A percentile compares a stretch with the other conserved stretches of the same genome.
Evolutionary conservation across 306 rosid species (phyloP).

Genomic region (Vigna mungo): DNA sequence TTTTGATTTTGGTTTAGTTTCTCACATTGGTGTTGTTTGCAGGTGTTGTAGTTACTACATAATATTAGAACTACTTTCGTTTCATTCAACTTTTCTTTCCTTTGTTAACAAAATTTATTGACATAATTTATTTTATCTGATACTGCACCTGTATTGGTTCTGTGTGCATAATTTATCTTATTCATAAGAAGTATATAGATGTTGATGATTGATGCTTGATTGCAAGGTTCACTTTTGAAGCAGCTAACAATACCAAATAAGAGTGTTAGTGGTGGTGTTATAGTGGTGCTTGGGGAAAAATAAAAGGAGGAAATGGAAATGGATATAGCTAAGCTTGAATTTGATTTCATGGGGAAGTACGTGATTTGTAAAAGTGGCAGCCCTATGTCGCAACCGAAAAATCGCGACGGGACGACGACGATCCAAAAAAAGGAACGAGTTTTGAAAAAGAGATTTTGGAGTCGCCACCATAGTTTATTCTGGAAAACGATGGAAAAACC

Average conservation of each 20-base stretch:
- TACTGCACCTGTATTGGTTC: neutral
- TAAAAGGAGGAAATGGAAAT: constrained; percentile 99
- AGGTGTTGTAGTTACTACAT: too few relatives aligned
- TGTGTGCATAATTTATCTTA: constrained; percentile 30
- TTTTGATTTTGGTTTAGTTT: too few relatives aligned
- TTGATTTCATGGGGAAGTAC: constrained; percentile 94
- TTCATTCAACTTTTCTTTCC: too few relatives aligned
- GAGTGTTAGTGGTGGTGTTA: constrained; percentile 92
- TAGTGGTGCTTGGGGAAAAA: constrained; percentile 97
- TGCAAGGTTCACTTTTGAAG: constrained; percentile 95
- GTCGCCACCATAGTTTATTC: too few relatives aligned
- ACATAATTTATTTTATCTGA: neutral
- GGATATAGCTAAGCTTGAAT: constrained; percentile 95
- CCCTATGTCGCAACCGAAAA: too few relatives aligned
- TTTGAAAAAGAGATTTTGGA: too few relatives aligned
- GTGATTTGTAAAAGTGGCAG: constrained; percentile 96
- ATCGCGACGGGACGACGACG: too few relatives aligned
- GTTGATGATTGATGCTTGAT: constrained; percentile 38
- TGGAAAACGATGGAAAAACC: too few relatives aligned
- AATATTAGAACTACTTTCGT: too few relatives aligned
- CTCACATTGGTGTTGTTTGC: too few relatives aligned
- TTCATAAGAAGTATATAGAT: constrained; percentile 27
- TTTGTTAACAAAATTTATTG: too few relatives aligned
- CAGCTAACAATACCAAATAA: constrained; percentile 95
- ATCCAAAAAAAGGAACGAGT: too few relatives aligned